phyloP scores from a whole-genome alignment of 2,329 filamentous ascomycete species.

The Verticillium nonalfalfae region DNA sequence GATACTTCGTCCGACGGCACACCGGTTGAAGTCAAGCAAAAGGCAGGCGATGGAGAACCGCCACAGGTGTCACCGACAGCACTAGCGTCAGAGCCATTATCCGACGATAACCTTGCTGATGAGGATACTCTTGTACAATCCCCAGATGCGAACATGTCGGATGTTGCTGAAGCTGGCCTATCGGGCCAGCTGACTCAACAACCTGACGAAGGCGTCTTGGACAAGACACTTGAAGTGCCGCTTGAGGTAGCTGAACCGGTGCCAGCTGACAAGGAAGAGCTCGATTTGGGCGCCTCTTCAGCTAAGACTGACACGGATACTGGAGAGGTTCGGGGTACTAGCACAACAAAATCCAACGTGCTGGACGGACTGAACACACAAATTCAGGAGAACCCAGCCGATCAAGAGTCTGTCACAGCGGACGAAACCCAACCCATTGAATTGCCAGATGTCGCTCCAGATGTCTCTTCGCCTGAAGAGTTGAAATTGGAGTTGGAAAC shows the following conservation, averaged over 20 bases:
- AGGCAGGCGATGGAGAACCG: no score
- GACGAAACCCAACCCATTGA: not conserved
- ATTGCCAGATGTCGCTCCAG: not conserved
- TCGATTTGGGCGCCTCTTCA: not conserved
- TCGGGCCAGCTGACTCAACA: not conserved
- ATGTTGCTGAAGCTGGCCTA: no score
- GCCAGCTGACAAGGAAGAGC: not conserved
- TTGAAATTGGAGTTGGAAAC: not conserved
- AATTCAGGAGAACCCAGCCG: not conserved
- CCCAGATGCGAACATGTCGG: not conserved
- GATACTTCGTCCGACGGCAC: no score
- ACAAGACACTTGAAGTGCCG: not conserved
- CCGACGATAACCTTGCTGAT: not conserved
- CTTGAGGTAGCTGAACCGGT: not conserved
- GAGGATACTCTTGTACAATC: not conserved
- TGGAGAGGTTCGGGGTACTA: not conserved
- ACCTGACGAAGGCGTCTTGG: not conserved
- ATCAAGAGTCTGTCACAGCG: not conserved
- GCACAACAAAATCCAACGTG: not conserved
- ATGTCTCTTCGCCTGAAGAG: not conserved
- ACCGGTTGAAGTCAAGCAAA: no score
- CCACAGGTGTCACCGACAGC: not conserved
- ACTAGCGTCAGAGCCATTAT: not conserved
- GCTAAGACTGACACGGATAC: not conserved
- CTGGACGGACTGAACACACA: not conserved